Evolutionary conservation across 2,329 filamentous ascomycete genomes (phyloP).

Genomic region (Ascochyta lentis): DNA sequence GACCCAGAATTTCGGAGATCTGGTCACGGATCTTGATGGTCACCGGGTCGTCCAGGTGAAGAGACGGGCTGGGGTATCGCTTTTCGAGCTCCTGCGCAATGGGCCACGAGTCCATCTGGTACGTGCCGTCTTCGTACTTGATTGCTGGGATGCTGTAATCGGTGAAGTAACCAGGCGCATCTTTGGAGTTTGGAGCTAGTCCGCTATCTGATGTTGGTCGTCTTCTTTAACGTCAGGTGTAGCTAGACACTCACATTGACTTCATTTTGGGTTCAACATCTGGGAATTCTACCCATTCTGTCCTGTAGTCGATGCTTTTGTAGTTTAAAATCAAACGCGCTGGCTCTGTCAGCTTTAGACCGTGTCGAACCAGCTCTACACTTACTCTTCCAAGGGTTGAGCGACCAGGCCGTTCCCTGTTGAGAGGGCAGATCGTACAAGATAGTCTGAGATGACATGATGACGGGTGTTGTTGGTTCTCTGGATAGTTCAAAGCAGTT

Average conservation of each 20-base stretch:
- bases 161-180: constrained; percentile 39
- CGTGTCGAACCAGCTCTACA: not conserved
- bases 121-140: constrained; percentile 62
- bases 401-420: constrained; percentile 63
- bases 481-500: too few species aligned
- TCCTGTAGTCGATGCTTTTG: constrained; percentile 71
- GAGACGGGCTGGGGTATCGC: constrained; percentile 62
- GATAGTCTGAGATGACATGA: constrained; percentile 53
- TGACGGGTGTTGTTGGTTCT: too few species aligned
- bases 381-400: constrained; percentile 75
- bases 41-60: constrained; percentile 64
- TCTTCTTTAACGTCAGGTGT: not conserved
- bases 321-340: constrained; percentile 71
- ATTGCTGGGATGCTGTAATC: constrained; percentile 65
- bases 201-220: constrained; percentile 35
- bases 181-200: constrained; percentile 55
- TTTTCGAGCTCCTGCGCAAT: constrained; percentile 68
- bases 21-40: constrained; percentile 55
- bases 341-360: constrained; percentile 39
- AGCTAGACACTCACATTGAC: constrained; percentile 55
- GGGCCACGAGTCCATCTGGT: constrained; percentile 67
- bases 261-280: constrained; percentile 65
- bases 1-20: constrained; percentile 35
- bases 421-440: constrained; percentile 70
- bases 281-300: constrained; percentile 73